Conservation (phyloP, 2,329 filamentous ascomycete genomes). For the Xylaria multiplex region DNA sequence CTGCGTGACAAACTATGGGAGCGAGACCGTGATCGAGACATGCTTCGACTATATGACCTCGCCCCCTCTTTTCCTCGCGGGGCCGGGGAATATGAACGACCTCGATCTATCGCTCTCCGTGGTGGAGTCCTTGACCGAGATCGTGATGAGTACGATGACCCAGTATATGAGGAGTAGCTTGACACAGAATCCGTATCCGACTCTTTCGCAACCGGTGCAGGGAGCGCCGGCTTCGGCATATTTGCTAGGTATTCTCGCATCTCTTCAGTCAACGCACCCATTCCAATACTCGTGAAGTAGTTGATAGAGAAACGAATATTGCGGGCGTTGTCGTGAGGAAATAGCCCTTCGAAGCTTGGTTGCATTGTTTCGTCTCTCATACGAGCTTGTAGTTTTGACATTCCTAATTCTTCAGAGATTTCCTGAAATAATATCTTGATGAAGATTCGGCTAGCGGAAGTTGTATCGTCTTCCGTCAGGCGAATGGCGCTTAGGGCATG, state of each 20-base stretch:
- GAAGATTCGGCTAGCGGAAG: constrained; percentile 95
- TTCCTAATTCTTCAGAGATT: constrained; percentile 84
- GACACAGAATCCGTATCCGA: constrained; percentile 78
- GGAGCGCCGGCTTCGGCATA: constrained; percentile 83
- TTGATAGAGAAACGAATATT: constrained; percentile 98
- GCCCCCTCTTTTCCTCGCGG: constrained; percentile 48
- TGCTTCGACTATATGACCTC: constrained; percentile 49
- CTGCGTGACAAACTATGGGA: constrained; percentile 46
- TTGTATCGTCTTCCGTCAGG: constrained; percentile 96
- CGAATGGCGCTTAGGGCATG: constrained; percentile 86
- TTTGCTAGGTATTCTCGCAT: constrained; percentile 93
- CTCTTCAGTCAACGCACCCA: constrained; percentile 92
- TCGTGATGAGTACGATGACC: constrained; percentile 67
- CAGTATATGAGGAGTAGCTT: constrained; percentile 80
- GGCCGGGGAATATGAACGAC: constrained; percentile 51
- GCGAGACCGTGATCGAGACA: constrained; percentile 51
- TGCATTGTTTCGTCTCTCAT: constrained; percentile 82
- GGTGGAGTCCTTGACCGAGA: constrained; percentile 58
- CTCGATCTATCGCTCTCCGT: constrained; percentile 51
- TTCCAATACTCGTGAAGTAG: constrained; percentile 97
- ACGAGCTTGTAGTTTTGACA: constrained; percentile 79
- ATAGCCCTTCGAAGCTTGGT: constrained; percentile 83
- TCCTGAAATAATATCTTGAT: constrained; percentile 98
- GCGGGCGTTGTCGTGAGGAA: constrained; percentile 87
- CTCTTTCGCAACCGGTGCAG: constrained; percentile 68